These are phyloP conservation scores for Stephania japonica DNA, from an alignment of 164 flowering plant genomes.

Conservation along the genomic window DNA sequence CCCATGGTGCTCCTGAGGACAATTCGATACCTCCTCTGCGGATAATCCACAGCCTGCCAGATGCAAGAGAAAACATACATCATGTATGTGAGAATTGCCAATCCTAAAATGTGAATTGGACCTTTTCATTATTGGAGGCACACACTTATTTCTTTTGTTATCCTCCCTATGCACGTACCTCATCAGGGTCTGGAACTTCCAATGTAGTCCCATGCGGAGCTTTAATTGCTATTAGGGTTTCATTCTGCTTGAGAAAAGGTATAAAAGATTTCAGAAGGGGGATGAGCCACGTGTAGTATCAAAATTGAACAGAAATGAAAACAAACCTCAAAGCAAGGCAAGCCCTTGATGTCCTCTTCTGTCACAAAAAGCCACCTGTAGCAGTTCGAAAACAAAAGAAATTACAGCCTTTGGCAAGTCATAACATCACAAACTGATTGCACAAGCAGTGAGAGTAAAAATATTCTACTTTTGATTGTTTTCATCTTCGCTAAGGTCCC, in stretches of 20 bases:
- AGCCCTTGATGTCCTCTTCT: slow-evolving; percentile 82
- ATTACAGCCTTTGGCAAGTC: neutral
- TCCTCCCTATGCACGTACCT: slow-evolving; percentile 35
- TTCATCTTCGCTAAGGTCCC: slow-evolving; percentile 86
- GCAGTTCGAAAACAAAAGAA: slow-evolving; percentile 4
- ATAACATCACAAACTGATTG: neutral
- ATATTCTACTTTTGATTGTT: slow-evolving; percentile 58
- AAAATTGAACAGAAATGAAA: slow-evolving; percentile 5
- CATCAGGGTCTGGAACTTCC: slow-evolving; percentile 99
- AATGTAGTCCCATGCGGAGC: slow-evolving; percentile 97
- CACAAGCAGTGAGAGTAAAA: neutral
- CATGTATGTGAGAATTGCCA: neutral
- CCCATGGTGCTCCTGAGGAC: slow-evolving; percentile 97
- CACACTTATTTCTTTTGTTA: too few relatives aligned
- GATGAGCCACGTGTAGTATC: neutral
- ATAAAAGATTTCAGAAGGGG: neutral
- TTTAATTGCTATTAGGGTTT: slow-evolving; percentile 90
- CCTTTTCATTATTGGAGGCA: neutral
- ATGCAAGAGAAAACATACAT: neutral
- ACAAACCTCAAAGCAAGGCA: slow-evolving; percentile 87
- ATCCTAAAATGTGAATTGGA: neutral
- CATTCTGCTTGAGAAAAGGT: slow-evolving; percentile 47
- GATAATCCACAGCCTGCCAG: slow-evolving; percentile 80
- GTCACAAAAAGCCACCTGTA: slow-evolving; percentile 92
- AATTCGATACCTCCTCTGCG: slow-evolving; percentile 88